Conservation (phyloP, 768 basidiomycete genomes). For the Mycena sanguinolenta region DNA sequence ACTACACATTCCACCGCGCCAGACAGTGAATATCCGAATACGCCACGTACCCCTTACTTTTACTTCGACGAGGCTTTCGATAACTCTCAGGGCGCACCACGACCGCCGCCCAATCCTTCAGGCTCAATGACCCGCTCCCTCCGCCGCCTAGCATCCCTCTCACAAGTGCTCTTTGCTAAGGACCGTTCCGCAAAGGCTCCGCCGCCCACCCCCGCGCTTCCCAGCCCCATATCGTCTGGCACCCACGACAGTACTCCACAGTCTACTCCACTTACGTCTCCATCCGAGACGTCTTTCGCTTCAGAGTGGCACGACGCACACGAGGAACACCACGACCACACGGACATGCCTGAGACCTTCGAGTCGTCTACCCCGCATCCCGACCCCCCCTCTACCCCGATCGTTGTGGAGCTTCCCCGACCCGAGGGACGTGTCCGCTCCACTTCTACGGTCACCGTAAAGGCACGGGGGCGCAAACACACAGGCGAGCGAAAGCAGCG, state of each 20-base stretch:
- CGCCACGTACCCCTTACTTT: conserved; percentile 31
- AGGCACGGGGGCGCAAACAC: background rate
- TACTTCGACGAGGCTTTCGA: conserved; percentile 36
- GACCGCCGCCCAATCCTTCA: background rate
- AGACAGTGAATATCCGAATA: conserved; percentile 9
- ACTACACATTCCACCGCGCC: conserved; percentile 10
- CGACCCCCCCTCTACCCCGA: background rate
- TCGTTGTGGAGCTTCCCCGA: conserved; percentile 15
- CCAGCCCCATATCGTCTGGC: background rate
- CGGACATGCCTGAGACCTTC: background rate
- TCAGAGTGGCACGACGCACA: conserved; percentile 34
- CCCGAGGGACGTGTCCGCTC: conserved; percentile 12
- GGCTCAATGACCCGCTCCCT: conserved; percentile 20
- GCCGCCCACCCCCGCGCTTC: conserved; percentile 4
- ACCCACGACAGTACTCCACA: background rate
- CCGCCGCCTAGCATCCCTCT: conserved; percentile 29
- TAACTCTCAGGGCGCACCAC: background rate
- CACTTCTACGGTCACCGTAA: conserved; percentile 26
- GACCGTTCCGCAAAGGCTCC: conserved; percentile 7
- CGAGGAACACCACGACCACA: background rate
- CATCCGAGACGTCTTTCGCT: conserved; percentile 10
- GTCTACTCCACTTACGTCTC: background rate
- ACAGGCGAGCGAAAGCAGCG: background rate
- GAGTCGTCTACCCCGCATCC: background rate
- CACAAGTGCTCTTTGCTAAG: conserved; percentile 20